Evolutionary conservation across 2,329 filamentous ascomycete genomes (phyloP).

Genomic region (Neonectria sp.): DNA sequence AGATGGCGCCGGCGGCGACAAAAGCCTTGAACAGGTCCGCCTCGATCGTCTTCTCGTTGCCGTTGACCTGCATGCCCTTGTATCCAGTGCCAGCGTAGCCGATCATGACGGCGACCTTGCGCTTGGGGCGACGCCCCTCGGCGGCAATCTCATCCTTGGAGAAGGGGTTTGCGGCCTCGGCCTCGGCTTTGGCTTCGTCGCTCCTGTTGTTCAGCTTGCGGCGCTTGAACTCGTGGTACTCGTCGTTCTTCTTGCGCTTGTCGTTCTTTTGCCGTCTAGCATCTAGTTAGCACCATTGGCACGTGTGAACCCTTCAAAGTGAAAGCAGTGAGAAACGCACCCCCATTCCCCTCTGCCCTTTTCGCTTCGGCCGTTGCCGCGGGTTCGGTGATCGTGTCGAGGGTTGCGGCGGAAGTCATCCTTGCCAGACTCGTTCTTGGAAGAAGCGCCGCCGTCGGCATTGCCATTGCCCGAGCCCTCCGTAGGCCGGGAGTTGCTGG

Average conservation of each 20-base stretch:
- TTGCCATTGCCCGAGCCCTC: constrained; percentile 41
- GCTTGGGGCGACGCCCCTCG: constrained; percentile 91
- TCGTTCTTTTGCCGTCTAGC: constrained; percentile 55
- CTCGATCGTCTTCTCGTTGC: constrained; percentile 91
- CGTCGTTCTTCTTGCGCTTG: constrained; percentile 57
- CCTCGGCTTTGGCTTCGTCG: constrained; percentile 49
- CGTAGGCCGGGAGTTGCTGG: constrained; percentile 33
- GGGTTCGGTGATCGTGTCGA: constrained; percentile 48
- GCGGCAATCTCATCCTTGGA: constrained; percentile 86
- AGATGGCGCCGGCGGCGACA: constrained; percentile 91
- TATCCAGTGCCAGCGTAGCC: constrained; percentile 98
- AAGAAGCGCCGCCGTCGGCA: constrained; percentile 20
- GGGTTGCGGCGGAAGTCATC: constrained; percentile 48
- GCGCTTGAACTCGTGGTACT: constrained; percentile 60
- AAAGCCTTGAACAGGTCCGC: constrained; percentile 95
- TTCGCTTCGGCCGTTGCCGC: constrained; percentile 49
- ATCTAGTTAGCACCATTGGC: constrained; percentile 54
- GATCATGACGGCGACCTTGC: constrained; percentile 95
- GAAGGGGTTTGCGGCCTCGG: constrained; percentile 63
- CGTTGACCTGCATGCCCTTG: constrained; percentile 94
- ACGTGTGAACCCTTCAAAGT: constrained; percentile 29
- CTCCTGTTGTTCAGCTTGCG: constrained; percentile 57
- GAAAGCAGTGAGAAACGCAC: constrained; percentile 37
- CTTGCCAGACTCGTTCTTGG: constrained; percentile 38
- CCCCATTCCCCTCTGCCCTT: constrained; percentile 51